These are phyloP conservation scores for Saksenaea vasiformis DNA, from an alignment of 371 early-diverging fungal genomes.

Conservation along the genomic window DNA sequence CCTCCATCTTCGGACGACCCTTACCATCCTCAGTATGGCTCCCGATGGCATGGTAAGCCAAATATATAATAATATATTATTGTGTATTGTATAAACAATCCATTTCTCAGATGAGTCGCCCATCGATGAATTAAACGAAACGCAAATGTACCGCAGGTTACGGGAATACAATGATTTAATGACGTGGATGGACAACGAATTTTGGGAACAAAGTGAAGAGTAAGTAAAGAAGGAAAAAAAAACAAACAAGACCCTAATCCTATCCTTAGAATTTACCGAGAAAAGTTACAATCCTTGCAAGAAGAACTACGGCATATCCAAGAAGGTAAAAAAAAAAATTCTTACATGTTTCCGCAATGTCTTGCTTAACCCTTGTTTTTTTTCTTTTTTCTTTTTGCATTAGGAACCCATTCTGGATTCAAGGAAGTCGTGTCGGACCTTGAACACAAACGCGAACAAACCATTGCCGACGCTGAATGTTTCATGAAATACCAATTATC, in stretches of 20 bases:
- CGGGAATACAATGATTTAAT: conserved; percentile 47
- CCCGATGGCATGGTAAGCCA: conserved; percentile 14
- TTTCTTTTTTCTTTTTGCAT: neutral
- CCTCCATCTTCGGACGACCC: conserved; percentile 5
- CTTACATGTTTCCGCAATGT: neutral
- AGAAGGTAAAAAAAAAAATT: conserved; percentile 20
- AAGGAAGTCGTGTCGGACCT: conserved; percentile 41
- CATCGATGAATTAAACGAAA: conserved; percentile 15
- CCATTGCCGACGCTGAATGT: conserved; percentile 32
- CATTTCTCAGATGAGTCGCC: neutral
- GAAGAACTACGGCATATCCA: conserved; percentile 36
- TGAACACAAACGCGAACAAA: conserved; percentile 38
- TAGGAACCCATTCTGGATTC: conserved; percentile 48
- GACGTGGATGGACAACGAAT: conserved; percentile 51
- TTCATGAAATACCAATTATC: conserved; percentile 39
- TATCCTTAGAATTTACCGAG: conserved; percentile 26
- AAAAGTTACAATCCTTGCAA: conserved; percentile 29
- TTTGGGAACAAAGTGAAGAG: conserved; percentile 50
- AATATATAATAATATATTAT: neutral
- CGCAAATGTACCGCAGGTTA: conserved; percentile 18
- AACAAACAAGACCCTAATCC: neutral
- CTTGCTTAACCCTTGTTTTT: neutral
- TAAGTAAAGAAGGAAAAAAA: conserved; percentile 26
- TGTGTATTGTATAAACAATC: conserved; percentile 1
- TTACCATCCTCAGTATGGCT: conserved; percentile 1